Base-by-base conservation (phyloP, 805 yeast species). In the Hemisphaericaspora nanyangensis region DNA sequence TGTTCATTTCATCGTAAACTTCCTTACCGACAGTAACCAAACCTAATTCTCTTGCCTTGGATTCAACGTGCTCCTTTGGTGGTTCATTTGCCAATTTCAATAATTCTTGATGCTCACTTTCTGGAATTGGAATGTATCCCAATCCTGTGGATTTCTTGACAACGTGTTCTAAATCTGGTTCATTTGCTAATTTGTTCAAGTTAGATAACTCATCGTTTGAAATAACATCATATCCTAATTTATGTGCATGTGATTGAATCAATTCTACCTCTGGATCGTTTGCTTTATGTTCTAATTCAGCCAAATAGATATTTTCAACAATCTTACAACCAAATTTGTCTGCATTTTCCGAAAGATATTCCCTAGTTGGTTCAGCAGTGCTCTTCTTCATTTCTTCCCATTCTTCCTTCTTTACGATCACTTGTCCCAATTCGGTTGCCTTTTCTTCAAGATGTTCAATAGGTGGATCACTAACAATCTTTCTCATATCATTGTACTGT, bases 141-240 rank as follows among this genome's bases (percentile, higher is more conserved):
- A 30, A 7, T 7, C 20, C 43, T 27, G 28, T 40, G 1, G 61
- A 61, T 29, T 53, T 52, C n/a, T 31, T 13, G 7, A 35, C 34
- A 7, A 61, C 27, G 29, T 58, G 59, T 3, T 59, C 63, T 2
- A 63, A 49, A n/a, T 54, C 44, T 15, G 72, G 72, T 11, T 55
- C 56, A 38, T 58, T 45, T 0, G 65, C 68, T 7, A 51, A 43
- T 19, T 48, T 44, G 12, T 32, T 34, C 38, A 56, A 40, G 5
- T 40, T 40, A 8, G 42, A 43, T 15, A 46, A 45, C 17, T 41
- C 45, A 7, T 30, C 17, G 22, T 41, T 31, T 5, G 43, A 20
- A 7, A 52, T 20, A 1, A 52, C 34, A 4, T 39, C 31, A 17
- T 40, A 33, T 6, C 55, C 61, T n/a, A 48, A 40, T 7, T 29